These are phyloP conservation scores for Sarcomyxa edulis DNA, from an alignment of 768 basidiomycete species.

Conservation along the genomic window DNA sequence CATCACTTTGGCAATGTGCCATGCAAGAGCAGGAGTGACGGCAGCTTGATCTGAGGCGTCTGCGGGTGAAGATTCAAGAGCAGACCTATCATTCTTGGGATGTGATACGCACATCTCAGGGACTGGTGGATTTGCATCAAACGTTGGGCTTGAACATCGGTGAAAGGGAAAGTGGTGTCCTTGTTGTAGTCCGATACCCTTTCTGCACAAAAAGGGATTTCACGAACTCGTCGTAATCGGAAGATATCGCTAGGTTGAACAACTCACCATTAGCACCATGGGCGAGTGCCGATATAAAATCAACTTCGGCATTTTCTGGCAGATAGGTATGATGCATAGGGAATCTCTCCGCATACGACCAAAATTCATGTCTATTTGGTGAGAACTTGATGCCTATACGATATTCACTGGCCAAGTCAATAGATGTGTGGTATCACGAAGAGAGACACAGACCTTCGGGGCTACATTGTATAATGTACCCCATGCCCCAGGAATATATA, in stretches of 20 bases:
- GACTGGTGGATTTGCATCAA: background rate
- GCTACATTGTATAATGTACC: background rate
- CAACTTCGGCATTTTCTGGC: constrained; percentile 9
- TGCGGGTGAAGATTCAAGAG: background rate
- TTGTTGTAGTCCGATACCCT: constrained; percentile 12
- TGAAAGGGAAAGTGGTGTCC: constrained; percentile 17
- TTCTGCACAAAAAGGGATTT: constrained; percentile 7
- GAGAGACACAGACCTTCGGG: background rate
- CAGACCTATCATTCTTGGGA: background rate
- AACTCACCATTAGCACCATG: constrained; percentile 16
- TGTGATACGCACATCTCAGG: background rate
- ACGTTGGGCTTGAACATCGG: constrained; percentile 9
- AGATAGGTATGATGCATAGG: constrained; percentile 13
- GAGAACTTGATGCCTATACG: too few species aligned
- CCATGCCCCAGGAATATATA: background rate
- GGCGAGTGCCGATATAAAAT: constrained; percentile 16
- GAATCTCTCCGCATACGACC: constrained; percentile 10
- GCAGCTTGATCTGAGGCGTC: background rate
- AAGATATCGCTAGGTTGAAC: background rate
- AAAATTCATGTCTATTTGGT: too few species aligned
- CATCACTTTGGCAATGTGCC: background rate
- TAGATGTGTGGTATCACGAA: background rate
- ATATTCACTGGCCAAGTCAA: background rate
- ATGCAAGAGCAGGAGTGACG: background rate
- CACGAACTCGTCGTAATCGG: background rate